Evolutionary conservation across 371 early-diverging fungal genomes (phyloP), one percentile per base, ranked within the genome.

Genomic region (Mucor velutinosus): DNA sequence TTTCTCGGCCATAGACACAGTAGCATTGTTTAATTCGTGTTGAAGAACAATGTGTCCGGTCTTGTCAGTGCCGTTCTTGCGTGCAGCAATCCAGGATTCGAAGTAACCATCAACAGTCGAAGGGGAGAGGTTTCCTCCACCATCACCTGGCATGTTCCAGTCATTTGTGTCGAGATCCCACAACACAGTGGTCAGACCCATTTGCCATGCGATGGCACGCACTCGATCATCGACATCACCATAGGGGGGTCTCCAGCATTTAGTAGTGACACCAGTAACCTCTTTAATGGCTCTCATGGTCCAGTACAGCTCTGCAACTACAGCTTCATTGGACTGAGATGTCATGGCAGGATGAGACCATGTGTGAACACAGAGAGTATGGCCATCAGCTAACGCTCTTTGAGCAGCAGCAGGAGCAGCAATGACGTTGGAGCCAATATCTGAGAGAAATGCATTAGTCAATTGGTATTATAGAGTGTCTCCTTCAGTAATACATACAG

Each of bases 301-400:
- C 81, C 83, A 83, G 43, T 87, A 80, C 14, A 89, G 64, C 65
- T 90, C 87, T 25, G 88, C 85, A 29, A 88, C 83, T 4, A 89
- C 75, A 33, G 79, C 67, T n/a, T 82, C 85, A 59, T 85, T 86
- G 37, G 82, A 66, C 17, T 80, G 67, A 7, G 85, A 70, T 15
- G 89, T 86, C 81, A 89, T 79, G 53, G 71, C 67, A 25, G 81
- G 79, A 69, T 90, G 91, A 23, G 85, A 81, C 88, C 88, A 87
- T 2, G 86, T 86, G 60, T 87, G 84, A 15, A 72, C 70, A 62
- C 78, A 76, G 23, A 84, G 62, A 0, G 56, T 61, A 30, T 81
- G 79, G 3, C 78, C 74, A 66, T 74, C 72, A 25, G 62, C 51
- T 55, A 75, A 65, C 17, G 75, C 78, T 62, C 73, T 58, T 33